Evolutionary conservation across 1,139 yeast species (phyloP).

Genomic region (Pichia sp.): DNA sequence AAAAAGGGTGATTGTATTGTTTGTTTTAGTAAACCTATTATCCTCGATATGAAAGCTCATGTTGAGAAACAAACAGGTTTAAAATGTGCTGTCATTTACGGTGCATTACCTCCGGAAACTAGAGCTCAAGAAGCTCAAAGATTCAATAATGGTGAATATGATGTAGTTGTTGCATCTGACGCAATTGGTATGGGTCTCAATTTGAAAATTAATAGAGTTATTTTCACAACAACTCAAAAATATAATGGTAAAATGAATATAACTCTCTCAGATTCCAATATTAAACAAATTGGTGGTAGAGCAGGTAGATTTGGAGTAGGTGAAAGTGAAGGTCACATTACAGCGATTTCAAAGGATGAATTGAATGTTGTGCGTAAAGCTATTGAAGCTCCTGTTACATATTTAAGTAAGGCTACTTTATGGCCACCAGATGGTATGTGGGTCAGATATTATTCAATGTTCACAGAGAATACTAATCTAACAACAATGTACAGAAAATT

Average conservation of each 20-base stretch:
- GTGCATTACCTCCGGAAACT: conserved; percentile 94
- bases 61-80: conserved; percentile 55
- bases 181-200: conserved; percentile 98
- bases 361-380: conserved; percentile 37
- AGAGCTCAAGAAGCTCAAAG: conserved; percentile 74
- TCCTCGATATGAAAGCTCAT: conserved; percentile 55
- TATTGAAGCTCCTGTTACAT: conserved; percentile 40
- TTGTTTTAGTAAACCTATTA: conserved; percentile 70
- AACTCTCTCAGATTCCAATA: conserved; percentile 52
- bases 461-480: conserved; percentile 41
- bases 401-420: conserved; percentile 48
- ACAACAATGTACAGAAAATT: conserved; percentile 42
- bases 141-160: conserved; percentile 70
- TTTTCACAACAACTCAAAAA: conserved; percentile 62
- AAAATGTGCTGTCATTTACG: conserved; percentile 86
- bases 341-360: conserved; percentile 43
- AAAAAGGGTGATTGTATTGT: conserved; percentile 82
- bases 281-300: conserved; percentile 92
- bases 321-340: conserved; percentile 48
- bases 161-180: conserved; percentile 85
- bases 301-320: conserved; percentile 67
- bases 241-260: conserved; percentile 56
- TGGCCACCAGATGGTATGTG: conserved; percentile 69
- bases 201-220: conserved; percentile 69
- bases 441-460: conserved; percentile 48